Base-by-base conservation (phyloP, 2,329 filamentous ascomycete genomes). In the Pestalotiopsis sp. region DNA sequence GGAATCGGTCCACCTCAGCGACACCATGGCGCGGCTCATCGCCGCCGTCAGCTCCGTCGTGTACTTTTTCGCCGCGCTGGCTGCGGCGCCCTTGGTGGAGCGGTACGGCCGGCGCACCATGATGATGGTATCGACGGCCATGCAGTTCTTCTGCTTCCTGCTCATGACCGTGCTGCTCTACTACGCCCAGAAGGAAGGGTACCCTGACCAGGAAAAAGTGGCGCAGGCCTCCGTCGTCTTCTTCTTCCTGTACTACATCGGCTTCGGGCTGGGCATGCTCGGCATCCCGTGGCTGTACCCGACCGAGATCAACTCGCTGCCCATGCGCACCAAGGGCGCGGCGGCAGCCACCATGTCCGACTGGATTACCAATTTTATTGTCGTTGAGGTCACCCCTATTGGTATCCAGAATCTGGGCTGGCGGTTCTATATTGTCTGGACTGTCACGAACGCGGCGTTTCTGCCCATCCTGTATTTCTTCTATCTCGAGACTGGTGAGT, bases 341-440 rank as follows among this genome's bases (percentile, higher is more conserved):
- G 78, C 80, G 1, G 72, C 78, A 1, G 78, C 76, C 2, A 81
- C 79, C 3, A 78, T 78, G 62, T 80, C 78, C 0, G 76, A 80
- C 66, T 82, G 80, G 80, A 67, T 76, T 58, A 75, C 73, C 49
- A 80, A 78, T 69, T 80, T 78, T 62, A 71, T 78, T 11, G 75
- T 78, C 14, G 75, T 77, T 65, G 74, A 78, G 61, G 70, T 78
- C 12, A 78, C 76, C 9, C 77, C 76, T 1, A 73, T 74, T 38
- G 76, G 76, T 3, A 72, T 77, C 14, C 74, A 82, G 25, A 84
- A 80, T 38, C 76, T 87, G 0, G 80, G 81, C 2, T 87, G 83
- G 80, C 81, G 81, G 66, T 86, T 84, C 73, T 87, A 83, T 75
- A 80, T 87, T 59, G 81, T 87, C 59, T 88, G 83, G 81, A 80